Base-by-base conservation (phyloP, 2,329 filamentous ascomycete species). In the Kalaharituber pfeilii region DNA sequence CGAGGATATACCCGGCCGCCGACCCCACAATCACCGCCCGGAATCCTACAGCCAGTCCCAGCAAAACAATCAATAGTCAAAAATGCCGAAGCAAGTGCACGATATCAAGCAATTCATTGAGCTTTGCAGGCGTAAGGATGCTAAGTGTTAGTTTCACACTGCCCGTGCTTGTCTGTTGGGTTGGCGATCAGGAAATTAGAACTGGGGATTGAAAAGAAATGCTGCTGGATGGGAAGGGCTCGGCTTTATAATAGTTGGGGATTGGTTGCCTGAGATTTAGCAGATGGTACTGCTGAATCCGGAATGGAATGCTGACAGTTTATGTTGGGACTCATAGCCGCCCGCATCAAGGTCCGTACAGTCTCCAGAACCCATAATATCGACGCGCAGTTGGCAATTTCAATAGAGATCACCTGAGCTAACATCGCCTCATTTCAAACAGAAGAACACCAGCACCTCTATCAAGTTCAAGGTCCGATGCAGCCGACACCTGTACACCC, bases 381-480 rank as follows among this genome's bases (percentile, higher is more conserved):
- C n/a, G n/a, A n/a, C n/a, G n/a, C n/a, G n/a, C n/a, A n/a, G n/a
- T n/a, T n/a, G n/a, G n/a, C n/a, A n/a, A n/a, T n/a, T n/a, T n/a
- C n/a, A n/a, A n/a, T n/a, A n/a, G n/a, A n/a, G n/a, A n/a, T n/a
- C n/a, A n/a, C n/a, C n/a, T n/a, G n/a, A n/a, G n/a, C n/a, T n/a
- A n/a, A n/a, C n/a, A n/a, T n/a, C n/a, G n/a, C 30, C 30, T 9
- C 30, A 36, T n/a, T 36, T 36, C n/a, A 86, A 89, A 79, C 89
- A 64, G 58, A 61, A 96, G 87, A 91, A 93, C 80, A 94, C 82
- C 81, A 83, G 81, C 74, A 82, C 82, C 72, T 82, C 89, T 79
- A 88, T 91, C 82, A 98, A 98, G 84, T 96, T 98, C 87, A 98
- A 98, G 86, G 89, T 98, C 80, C 86, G 91, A 74, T 96, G 91